These are phyloP conservation scores for Escovopsis weberi DNA, from an alignment of 2,329 filamentous ascomycete species.

Conservation along the genomic window DNA sequence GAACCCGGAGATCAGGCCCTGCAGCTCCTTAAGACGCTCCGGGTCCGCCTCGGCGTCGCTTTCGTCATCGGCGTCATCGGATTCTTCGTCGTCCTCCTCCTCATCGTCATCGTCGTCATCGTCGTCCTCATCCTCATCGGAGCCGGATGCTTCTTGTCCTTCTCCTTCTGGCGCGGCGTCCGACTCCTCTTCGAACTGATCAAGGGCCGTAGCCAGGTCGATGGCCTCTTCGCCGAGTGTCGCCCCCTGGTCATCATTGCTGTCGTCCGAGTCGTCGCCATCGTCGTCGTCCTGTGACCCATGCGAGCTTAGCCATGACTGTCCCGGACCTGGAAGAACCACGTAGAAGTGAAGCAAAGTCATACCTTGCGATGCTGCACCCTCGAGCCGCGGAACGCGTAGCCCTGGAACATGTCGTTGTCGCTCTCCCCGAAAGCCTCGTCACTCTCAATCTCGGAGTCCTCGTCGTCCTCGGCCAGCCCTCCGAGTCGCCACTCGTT, in stretches of 20 bases:
- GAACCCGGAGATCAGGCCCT: slow-evolving; percentile 55
- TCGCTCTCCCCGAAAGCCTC: slow-evolving; percentile 85
- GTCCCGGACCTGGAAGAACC: neutral
- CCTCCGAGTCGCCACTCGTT: slow-evolving; percentile 71
- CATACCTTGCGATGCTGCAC: slow-evolving; percentile 18
- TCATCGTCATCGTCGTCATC: slow-evolving; percentile 30
- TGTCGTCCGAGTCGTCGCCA: slow-evolving; percentile 34
- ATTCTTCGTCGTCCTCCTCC: slow-evolving; percentile 26
- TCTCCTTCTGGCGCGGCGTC: slow-evolving; percentile 34
- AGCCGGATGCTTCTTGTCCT: slow-evolving; percentile 22
- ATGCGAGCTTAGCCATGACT: neutral
- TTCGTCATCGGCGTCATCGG: slow-evolving; percentile 29
- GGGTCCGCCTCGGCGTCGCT: slow-evolving; percentile 35
- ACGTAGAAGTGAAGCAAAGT: neutral
- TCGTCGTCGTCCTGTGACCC: slow-evolving; percentile 31
- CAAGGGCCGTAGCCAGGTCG: slow-evolving; percentile 41
- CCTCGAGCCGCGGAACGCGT: slow-evolving; percentile 38
- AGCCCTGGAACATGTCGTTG: slow-evolving; percentile 70
- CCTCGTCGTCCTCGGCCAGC: slow-evolving; percentile 40
- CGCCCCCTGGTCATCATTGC: slow-evolving; percentile 38
- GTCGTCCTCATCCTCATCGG: slow-evolving; percentile 28
- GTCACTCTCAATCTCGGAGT: slow-evolving; percentile 51
- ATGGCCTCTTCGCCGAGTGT: slow-evolving; percentile 46
- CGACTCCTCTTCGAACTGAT: slow-evolving; percentile 36
- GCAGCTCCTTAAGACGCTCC: slow-evolving; percentile 48